A percentile compares a stretch with the other conserved stretches of the same genome.
Conservation (phyloP, 1,284 basidiomycete genomes). For the Moesziomyces globuligerus region DNA sequence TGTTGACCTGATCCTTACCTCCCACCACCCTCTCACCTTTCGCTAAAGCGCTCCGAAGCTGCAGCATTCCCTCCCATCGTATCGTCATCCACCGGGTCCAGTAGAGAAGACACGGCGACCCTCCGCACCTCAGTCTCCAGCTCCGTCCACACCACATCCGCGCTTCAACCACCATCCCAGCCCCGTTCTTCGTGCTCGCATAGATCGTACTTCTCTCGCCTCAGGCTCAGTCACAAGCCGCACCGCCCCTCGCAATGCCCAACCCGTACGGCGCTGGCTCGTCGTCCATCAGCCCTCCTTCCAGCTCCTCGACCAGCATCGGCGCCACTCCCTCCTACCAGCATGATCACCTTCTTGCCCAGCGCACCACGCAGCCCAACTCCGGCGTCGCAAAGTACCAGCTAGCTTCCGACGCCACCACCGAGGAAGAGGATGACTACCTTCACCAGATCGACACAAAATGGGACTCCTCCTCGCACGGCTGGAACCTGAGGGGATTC, state of each 20-base stretch:
- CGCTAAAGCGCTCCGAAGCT: no score
- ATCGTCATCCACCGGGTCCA: no score
- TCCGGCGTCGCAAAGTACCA: conserved; percentile 23
- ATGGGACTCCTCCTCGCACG: conserved; percentile 48
- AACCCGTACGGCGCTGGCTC: conserved; percentile 22
- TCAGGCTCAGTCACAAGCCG: not conserved
- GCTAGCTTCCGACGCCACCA: conserved; percentile 14
- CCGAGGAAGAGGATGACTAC: conserved; percentile 60
- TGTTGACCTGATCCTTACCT: no score
- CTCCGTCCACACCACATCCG: no score
- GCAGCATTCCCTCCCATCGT: no score
- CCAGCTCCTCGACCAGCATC: conserved; percentile 36
- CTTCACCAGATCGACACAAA: conserved; percentile 52
- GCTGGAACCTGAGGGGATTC: conserved; percentile 51
- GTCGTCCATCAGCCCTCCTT: conserved; percentile 28
- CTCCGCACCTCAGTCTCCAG: no score
- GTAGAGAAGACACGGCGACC: no score
- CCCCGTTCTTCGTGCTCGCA: not conserved
- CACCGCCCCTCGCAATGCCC: conserved; percentile 9
- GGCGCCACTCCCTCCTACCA: conserved; percentile 15
- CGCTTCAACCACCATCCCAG: no score
- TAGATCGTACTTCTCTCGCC: not conserved
- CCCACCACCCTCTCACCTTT: no score
- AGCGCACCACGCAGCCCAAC: conserved; percentile 1
- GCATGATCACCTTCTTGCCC: conserved; percentile 15